These are phyloP conservation scores for Cryphonectria carpinicola DNA, from an alignment of 2,329 filamentous ascomycete genomes.

Conservation along the genomic window DNA sequence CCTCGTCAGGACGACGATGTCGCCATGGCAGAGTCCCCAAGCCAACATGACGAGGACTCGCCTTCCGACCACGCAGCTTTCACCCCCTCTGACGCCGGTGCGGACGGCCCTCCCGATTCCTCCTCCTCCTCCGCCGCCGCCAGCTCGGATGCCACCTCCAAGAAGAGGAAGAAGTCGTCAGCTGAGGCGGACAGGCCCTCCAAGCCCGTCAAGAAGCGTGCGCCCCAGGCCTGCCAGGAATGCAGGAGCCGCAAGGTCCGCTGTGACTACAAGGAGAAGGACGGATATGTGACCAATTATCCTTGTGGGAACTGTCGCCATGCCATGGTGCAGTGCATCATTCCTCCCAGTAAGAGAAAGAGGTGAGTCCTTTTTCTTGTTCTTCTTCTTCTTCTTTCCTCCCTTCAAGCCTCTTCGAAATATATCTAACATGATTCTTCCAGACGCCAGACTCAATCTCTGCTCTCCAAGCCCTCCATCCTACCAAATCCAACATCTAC, in stretches of 20 bases:
- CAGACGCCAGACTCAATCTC: slow-evolving; percentile 5
- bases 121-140: background rate
- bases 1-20: slow-evolving; percentile 11
- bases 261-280: slow-evolving; percentile 89
- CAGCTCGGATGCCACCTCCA: background rate
- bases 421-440: background rate
- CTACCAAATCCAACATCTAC: slow-evolving; percentile 6
- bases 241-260: slow-evolving; percentile 89
- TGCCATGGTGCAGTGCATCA: slow-evolving; percentile 77
- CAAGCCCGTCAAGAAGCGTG: slow-evolving; percentile 62
- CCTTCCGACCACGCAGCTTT: slow-evolving; percentile 15
- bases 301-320: slow-evolving; percentile 87
- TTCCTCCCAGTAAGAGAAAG: slow-evolving; percentile 82
- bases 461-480: slow-evolving; percentile 6
- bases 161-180: slow-evolving; percentile 38
- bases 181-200: slow-evolving; percentile 40
- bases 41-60: slow-evolving; percentile 13
- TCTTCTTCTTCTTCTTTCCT: background rate
- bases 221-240: slow-evolving; percentile 88
- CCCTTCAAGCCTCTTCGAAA: background rate
- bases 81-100: slow-evolving; percentile 2
- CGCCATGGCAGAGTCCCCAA: slow-evolving; percentile 14
- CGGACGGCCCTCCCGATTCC: background rate
- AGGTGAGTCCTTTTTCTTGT: slow-evolving; percentile 62
- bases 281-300: slow-evolving; percentile 36